Evolutionary conservation across 768 basidiomycete genomes (phyloP).

Genomic region (Clavulina sp.): DNA sequence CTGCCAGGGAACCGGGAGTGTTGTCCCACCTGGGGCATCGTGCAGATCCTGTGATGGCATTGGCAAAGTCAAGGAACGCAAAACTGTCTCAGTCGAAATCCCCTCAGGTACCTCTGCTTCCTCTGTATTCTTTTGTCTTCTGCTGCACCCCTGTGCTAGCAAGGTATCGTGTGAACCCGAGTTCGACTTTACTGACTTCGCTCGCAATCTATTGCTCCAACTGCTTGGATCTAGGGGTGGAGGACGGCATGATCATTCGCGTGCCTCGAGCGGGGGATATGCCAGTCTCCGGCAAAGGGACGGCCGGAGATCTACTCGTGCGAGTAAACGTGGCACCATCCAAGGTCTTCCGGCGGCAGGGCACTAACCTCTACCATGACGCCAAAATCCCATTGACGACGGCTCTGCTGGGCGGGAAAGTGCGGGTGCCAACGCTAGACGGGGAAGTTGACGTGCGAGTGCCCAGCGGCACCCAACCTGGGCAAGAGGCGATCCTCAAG

Average conservation of each 20-base stretch:
- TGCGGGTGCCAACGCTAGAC: constrained; percentile 85
- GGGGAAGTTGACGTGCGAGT: constrained; percentile 91
- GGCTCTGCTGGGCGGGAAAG: constrained; percentile 83
- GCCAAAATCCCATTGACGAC: constrained; percentile 79
- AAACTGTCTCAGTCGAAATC: constrained; percentile 62
- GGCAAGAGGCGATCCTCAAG: constrained; percentile 91
- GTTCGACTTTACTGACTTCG: neutral
- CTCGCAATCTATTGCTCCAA: neutral
- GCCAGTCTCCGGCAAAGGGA: constrained; percentile 61
- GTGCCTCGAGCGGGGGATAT: constrained; percentile 71
- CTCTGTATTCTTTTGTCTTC: neutral
- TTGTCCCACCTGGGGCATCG: constrained; percentile 56
- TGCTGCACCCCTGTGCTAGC: neutral
- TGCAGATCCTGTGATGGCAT: constrained; percentile 73
- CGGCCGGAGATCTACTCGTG: constrained; percentile 70
- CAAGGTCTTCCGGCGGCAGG: constrained; percentile 76
- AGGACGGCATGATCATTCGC: constrained; percentile 85
- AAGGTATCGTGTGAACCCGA: neutral
- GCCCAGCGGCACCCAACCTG: constrained; percentile 84
- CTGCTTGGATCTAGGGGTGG: constrained; percentile 43
- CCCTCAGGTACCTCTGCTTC: constrained; percentile 49
- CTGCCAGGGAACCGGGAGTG: constrained; percentile 68
- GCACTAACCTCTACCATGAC: constrained; percentile 77
- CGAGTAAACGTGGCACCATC: constrained; percentile 72
- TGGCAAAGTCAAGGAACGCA: constrained; percentile 70